Base-by-base conservation (phyloP, 495 filamentous ascomycete genomes). In the Viridothelium virens region DNA sequence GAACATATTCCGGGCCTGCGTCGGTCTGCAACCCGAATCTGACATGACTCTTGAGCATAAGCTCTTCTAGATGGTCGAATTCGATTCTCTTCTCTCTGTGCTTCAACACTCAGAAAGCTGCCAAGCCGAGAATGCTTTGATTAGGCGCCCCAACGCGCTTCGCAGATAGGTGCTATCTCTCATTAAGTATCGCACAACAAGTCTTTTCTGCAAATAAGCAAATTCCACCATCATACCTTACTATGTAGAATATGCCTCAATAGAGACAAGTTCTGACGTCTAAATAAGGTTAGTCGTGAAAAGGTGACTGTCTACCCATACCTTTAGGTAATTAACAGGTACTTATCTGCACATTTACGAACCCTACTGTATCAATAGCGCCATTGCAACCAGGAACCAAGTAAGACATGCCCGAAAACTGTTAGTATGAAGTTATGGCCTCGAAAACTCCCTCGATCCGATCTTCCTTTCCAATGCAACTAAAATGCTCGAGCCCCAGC, bases 1-100 rank as follows among this genome's bases (percentile, higher is more conserved):
- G 76, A 99, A 99, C 84, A 97, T 99, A 80, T 95, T 99, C 87
- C 92, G 93, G 72, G 95, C 95, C 63, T 97, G 95, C 72, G 88
- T 99, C 74, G 94, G 94, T 73, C 84, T 99, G 67, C 91, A 96
- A 84, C 94, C 95, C 33, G 94, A 99, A 85, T 94, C 88, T 62
- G 94, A 99, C 77, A 97, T 99, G 95, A 97, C 93, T 62, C 85
- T 99, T 48, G 94, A 99, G 85, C 94, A 99, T 82, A 99, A 97
- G 87, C 84, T 97, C 66, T 93, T 97, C 77, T 86, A 82, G 70
- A 56, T 46, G 4, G 12, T 11, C 37, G 25, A 59, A 14, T n/a
- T 4, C 18, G 33, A 18, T 6, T 5, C 5, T 34, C 3, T 33
- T 36, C 31, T 36, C 25, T 36, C 53, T 7, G 1, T 59, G 31